Evolutionary conservation across 2,329 filamentous ascomycete genomes (phyloP).

Genomic region (Aspergillus glaucus): DNA sequence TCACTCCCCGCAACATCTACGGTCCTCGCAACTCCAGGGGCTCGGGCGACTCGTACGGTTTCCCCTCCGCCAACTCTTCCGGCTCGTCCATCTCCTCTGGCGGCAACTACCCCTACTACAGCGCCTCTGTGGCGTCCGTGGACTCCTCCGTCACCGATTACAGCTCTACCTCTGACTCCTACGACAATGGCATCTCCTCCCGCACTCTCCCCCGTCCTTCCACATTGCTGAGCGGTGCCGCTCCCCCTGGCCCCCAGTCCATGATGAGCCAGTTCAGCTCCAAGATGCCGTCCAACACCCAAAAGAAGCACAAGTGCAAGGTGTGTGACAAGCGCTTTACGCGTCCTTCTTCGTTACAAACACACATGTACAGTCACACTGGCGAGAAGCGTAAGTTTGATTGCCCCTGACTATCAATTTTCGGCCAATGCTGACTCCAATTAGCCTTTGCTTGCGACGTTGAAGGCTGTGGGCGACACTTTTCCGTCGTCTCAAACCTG

Average conservation of each 20-base stretch:
- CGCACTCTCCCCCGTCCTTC: conserved; percentile 77
- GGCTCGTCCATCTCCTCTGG: conserved; percentile 87
- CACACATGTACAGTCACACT: conserved; percentile 97
- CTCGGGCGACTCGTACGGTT: conserved; percentile 83
- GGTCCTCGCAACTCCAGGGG: conserved; percentile 61
- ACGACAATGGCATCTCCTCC: conserved; percentile 66
- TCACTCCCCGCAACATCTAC: conserved; percentile 84
- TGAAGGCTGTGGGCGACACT: conserved; percentile 89
- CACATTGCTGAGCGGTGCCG: conserved; percentile 54
- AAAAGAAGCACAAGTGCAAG: conserved; percentile 99
- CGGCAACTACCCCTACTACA: conserved; percentile 79
- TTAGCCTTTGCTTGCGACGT: conserved; percentile 90
- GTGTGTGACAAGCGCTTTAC: conserved; percentile 98
- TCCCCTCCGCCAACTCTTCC: conserved; percentile 81
- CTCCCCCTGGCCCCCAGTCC: conserved; percentile 79
- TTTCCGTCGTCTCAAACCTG: conserved; percentile 94
- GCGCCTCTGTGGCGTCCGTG: conserved; percentile 61
- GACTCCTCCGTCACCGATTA: conserved; percentile 87
- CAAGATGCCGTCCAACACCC: conserved; percentile 88
- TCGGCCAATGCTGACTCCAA: conserved; percentile 14
- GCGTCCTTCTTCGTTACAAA: conserved; percentile 86
- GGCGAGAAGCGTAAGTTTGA: conserved; percentile 85
- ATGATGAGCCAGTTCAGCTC: conserved; percentile 99
- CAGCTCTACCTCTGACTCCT: conserved; percentile 78
- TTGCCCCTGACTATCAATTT: not conserved